These are phyloP conservation scores for Boletellus sp. DNA, from an alignment of 1,284 basidiomycete species.

Conservation along the genomic window DNA sequence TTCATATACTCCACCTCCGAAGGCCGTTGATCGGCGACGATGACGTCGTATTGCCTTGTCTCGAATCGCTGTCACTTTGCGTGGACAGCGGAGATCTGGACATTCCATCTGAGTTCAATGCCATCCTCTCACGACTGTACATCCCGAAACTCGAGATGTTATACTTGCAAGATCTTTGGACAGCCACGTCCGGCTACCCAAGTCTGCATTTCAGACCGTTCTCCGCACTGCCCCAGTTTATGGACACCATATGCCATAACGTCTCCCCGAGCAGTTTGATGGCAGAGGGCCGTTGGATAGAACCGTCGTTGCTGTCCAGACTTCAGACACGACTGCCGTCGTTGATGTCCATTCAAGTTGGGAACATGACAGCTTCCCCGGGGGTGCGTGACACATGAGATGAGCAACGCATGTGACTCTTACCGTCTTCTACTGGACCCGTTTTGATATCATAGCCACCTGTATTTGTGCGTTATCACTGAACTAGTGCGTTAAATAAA, in stretches of 20 bases:
- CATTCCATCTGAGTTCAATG: conserved; percentile 49
- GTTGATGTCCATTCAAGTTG: conserved; percentile 13
- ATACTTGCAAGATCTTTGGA: conserved; percentile 39
- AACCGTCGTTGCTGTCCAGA: conserved; percentile 10
- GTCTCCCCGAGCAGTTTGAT: conserved; percentile 12
- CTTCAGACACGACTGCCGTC: conserved; percentile 14
- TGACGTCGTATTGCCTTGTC: conserved; percentile 35
- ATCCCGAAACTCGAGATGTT: conserved; percentile 42
- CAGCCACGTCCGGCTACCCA: conserved; percentile 7
- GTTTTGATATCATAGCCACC: conserved; percentile 4
- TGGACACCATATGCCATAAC: conserved; percentile 8
- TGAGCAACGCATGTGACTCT: conserved; percentile 1
- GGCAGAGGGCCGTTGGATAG: conserved; percentile 29
- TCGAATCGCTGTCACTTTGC: conserved; percentile 41
- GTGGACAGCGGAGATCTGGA: conserved; percentile 47
- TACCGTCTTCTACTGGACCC: neutral
- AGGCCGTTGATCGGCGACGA: conserved; percentile 12
- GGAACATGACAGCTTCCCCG: conserved; percentile 2
- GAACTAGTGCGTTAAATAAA: neutral
- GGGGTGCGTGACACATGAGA: conserved; percentile 9
- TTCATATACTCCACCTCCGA: conserved; percentile 17
- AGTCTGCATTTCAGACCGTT: conserved; percentile 11
- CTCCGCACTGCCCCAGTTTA: conserved; percentile 10
- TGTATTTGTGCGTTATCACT: too few relatives aligned
- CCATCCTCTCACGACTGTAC: conserved; percentile 41